Base-by-base conservation (phyloP, 768 basidiomycete species). In the Tylopilus vinaceipallidus region DNA sequence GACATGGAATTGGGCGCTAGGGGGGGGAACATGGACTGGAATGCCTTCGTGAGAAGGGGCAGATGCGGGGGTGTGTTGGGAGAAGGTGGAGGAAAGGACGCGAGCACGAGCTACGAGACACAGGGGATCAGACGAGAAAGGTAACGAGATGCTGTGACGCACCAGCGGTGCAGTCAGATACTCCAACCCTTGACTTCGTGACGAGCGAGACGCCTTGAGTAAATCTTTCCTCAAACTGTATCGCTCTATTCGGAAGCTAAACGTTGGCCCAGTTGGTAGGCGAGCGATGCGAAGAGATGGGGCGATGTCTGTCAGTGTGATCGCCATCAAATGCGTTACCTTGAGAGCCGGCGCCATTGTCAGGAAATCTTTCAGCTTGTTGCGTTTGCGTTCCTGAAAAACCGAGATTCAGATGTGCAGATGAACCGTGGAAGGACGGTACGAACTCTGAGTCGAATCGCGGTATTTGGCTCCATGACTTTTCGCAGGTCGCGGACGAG, bases 401-500 rank as follows among this genome's bases (percentile, higher is more conserved):
- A 60, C 2, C 1, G 9, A 38, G 58, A 37, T 45, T 59, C 49
- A 53, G 52, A 40, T 44, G 47, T 51, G 26, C 17, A 42, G 23
- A 19, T 52, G 27, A 2, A 1, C 11, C 20, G 13, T 40, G 23
- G 20, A 36, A 42, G 26, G 39, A 39, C 2, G 42, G 52, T 29
- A 73, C 73, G 56, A 54, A 95, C 95, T 71, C 75, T 84, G n/a
- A 99, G 78, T 42, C 97, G 80, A 54, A 85, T 86, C 17, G 95
- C 97, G 13, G 97, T 99, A 63, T 98, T 92, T 52, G 97, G 97
- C 66, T 99, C 97, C 91, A 99, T 91, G 52, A 97, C 91, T 69
- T 91, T 90, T 62, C 97, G 78, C 63, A 97, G 74, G 71, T 99
- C 95, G 48, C 90, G 81, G 17, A 98, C 95, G 32, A 99, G 86